Percentiles rank a stretch among this genome's conserved stretches.
These are phyloP conservation scores for Lactuca saligna DNA, from an alignment of 129 eudicot species.

Conservation along the genomic window DNA sequence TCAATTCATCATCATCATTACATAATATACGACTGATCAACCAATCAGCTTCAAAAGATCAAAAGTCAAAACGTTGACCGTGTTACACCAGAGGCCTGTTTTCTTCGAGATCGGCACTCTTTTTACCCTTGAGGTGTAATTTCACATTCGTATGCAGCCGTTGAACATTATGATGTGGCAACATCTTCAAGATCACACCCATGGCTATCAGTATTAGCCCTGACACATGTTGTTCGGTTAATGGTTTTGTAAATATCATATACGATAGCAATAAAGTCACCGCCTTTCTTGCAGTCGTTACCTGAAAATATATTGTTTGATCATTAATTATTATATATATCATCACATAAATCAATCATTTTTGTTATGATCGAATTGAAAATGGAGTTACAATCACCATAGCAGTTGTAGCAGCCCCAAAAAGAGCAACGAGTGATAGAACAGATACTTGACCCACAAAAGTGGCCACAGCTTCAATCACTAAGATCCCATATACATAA, in stretches of 20 bases:
- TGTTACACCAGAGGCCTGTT: slow-evolving; percentile 14
- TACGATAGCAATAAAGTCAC: slow-evolving; percentile 70
- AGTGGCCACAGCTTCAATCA: slow-evolving; percentile 88
- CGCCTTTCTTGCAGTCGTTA: slow-evolving; percentile 83
- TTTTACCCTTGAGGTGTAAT: slow-evolving; percentile 11
- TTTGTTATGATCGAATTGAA: background rate
- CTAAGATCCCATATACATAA: slow-evolving; percentile 73
- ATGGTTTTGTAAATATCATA: slow-evolving; percentile 71
- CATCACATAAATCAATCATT: background rate
- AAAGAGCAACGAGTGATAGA: slow-evolving; percentile 78
- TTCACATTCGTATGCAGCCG: background rate
- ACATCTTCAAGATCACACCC: slow-evolving; percentile 71
- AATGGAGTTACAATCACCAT: slow-evolving; percentile 41
- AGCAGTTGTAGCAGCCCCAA: slow-evolving; percentile 92
- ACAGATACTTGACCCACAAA: slow-evolving; percentile 86
- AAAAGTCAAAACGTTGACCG: background rate
- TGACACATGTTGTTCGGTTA: slow-evolving; percentile 64
- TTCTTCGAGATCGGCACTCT: slow-evolving; percentile 15
- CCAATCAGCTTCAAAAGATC: background rate
- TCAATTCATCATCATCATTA: background rate
- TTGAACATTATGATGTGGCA: slow-evolving; percentile 55
- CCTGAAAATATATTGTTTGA: slow-evolving; percentile 29
- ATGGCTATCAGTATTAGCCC: slow-evolving; percentile 62
- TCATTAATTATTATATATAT: background rate
- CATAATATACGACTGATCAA: background rate